A percentile compares a stretch with the other conserved stretches of the same genome.
phyloP scores from a whole-genome alignment of 1,139 yeast species.

The Torulaspora pretoriensis region DNA sequence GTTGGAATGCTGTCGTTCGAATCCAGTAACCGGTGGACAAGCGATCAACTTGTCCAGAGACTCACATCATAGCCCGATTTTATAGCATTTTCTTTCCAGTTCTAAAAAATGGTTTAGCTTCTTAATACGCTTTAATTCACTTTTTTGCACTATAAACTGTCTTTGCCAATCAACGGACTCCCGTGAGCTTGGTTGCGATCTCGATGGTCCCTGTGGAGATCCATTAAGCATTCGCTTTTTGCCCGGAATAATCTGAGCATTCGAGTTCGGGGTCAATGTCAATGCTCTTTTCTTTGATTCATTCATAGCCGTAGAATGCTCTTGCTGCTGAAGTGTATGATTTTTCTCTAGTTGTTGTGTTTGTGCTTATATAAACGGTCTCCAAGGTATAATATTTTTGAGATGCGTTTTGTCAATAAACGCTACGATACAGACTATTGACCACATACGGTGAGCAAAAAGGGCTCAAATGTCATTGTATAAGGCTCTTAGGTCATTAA shows the following conservation, averaged over 20 bases:
- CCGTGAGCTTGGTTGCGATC: conserved; percentile 3
- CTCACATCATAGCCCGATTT: conserved; percentile 7
- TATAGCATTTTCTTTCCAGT: conserved; percentile 18
- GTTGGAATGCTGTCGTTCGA: conserved; percentile 41
- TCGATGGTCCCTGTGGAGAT: conserved; percentile 12
- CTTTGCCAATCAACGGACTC: conserved; percentile 22
- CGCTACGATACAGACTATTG: too few species aligned
- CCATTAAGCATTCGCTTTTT: conserved; percentile 15
- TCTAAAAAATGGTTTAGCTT: conserved; percentile 24
- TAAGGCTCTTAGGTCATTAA: conserved; percentile 8
- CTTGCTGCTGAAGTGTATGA: too few species aligned
- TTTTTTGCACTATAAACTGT: conserved; percentile 18
- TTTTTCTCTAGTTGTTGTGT: neutral
- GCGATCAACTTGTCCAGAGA: conserved; percentile 27
- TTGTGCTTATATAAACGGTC: neutral
- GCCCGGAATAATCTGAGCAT: conserved; percentile 6
- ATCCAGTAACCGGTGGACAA: conserved; percentile 38
- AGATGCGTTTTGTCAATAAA: neutral
- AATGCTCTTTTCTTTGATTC: conserved; percentile 16
- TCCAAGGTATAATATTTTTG: neutral
- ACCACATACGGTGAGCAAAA: neutral
- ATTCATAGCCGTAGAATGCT: neutral
- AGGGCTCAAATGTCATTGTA: conserved; percentile 9
- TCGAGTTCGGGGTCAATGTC: conserved; percentile 14
- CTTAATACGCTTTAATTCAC: conserved; percentile 21